Conservation (phyloP, 2,329 filamentous ascomycete species). For the Talaromyces atroroseus region DNA sequence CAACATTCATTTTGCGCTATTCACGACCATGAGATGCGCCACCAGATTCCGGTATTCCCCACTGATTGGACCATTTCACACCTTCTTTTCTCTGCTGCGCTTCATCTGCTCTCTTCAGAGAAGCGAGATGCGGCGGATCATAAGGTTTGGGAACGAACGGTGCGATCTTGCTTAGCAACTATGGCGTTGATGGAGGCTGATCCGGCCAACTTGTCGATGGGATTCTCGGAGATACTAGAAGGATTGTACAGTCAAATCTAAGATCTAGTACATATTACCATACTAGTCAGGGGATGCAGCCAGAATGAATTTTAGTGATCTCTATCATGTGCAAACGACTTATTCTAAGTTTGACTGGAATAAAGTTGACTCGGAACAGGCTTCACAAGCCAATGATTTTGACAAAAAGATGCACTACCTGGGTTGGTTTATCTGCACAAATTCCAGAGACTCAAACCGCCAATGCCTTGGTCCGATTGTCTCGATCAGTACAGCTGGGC, state of each 20-base stretch:
- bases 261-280: neutral
- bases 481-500: too few relatives aligned
- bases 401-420: too few relatives aligned
- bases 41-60: constrained; percentile 2
- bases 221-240: constrained; percentile 4
- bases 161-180: constrained; percentile 6
- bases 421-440: too few relatives aligned
- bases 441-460: too few relatives aligned
- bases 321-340: too few relatives aligned
- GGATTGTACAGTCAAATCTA: neutral
- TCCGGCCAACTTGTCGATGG: constrained; percentile 2
- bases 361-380: too few relatives aligned
- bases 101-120: constrained; percentile 3
- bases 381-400: too few relatives aligned
- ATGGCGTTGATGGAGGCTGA: constrained; percentile 7
- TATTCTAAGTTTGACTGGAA: too few relatives aligned
- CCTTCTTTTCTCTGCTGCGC: constrained; percentile 7
- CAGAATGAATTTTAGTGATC: constrained; percentile 1
- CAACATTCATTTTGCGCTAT: constrained; percentile 4
- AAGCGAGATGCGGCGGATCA: neutral
- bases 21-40: neutral
- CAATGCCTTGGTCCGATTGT: too few relatives aligned
- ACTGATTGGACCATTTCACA: constrained; percentile 6
- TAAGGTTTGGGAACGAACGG: constrained; percentile 2
- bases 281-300: neutral